Percentiles rank a stretch among this genome's conserved stretches.
Evolutionary conservation across 2,329 filamentous ascomycete species (phyloP).

Genomic region (Diaporthe aspalathi): DNA sequence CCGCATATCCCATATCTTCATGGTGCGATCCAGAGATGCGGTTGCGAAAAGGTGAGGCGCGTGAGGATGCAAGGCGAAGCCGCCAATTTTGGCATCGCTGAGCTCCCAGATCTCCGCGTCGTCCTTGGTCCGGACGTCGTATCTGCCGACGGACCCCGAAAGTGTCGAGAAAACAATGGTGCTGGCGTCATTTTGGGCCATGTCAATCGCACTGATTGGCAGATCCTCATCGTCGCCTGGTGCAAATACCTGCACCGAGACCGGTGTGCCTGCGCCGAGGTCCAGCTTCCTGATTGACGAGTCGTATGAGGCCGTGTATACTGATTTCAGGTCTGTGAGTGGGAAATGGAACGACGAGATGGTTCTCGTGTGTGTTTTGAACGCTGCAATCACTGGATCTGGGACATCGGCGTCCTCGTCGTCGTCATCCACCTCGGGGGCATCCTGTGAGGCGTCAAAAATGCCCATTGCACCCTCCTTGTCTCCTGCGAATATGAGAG

Average conservation of each 20-base stretch:
- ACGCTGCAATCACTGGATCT: slow-evolving; percentile 84
- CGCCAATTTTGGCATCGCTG: slow-evolving; percentile 94
- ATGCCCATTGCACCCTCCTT: slow-evolving; percentile 92
- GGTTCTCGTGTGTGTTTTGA: slow-evolving; percentile 90
- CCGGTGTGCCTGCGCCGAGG: slow-evolving; percentile 72
- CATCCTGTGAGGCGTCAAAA: slow-evolving; percentile 85
- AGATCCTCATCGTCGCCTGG: slow-evolving; percentile 79
- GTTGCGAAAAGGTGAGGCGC: slow-evolving; percentile 88
- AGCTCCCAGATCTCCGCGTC: slow-evolving; percentile 78
- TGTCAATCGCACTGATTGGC: slow-evolving; percentile 86
- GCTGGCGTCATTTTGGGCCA: slow-evolving; percentile 76
- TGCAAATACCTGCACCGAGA: slow-evolving; percentile 84
- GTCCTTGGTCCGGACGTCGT: slow-evolving; percentile 76
- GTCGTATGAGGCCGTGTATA: slow-evolving; percentile 93
- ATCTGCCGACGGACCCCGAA: slow-evolving; percentile 80
- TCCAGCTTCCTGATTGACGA: slow-evolving; percentile 91
- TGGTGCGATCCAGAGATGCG: slow-evolving; percentile 86
- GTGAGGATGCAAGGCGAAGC: slow-evolving; percentile 85
- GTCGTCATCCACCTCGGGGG: slow-evolving; percentile 62
- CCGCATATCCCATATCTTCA: slow-evolving; percentile 93
- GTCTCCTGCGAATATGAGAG: slow-evolving; percentile 91
- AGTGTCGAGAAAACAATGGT: slow-evolving; percentile 89
- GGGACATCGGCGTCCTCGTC: slow-evolving; percentile 77
- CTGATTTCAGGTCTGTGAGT: slow-evolving; percentile 75
- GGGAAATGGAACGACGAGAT: slow-evolving; percentile 88